Evolutionary conservation across 805 yeast species (phyloP), one percentile per base, ranked within the genome.

Genomic region (Metschnikowia baotianmanensis): DNA sequence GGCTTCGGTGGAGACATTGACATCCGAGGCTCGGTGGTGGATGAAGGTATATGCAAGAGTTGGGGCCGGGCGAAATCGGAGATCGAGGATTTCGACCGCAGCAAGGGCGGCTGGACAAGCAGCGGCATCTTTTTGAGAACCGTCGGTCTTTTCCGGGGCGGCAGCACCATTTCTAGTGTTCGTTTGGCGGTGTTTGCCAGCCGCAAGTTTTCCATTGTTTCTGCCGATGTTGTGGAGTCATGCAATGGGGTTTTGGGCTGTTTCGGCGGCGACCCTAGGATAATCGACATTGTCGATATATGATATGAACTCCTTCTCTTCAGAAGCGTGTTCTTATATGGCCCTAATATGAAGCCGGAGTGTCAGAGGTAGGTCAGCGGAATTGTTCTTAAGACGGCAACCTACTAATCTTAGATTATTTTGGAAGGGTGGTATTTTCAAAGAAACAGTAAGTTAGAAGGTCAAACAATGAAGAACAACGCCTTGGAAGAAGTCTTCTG

Each of bases 1-100:
- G 51, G 54, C 29, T 47, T 47, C n/a, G 55, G 53, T 15, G 55
- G 55, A 5, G 51, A 47, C 49, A 43, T 43, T 34, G 35, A 16
- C 35, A 35, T 26, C 7, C 43, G 38, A 9, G 39, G 43, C 36
- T 22, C 33, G 13, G 30, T 13, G 3, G 36, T 21, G 12, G 38
- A 31, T 2, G 36, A 11, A 6, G 39, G 44, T 20, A 34, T 26
- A n/a, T 35, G 44, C 30, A 35, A 35, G 25, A 40, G 44, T 22
- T 40, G 30, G 15, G 44, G 47, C 30, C 48, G 36, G 29, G 51
- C 44, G 20, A 51, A 48, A n/a, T 45, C 51, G 3, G 46, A 48
- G 16, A 51, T 40, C 31, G 46, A 39, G 30, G 48, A 38, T 29
- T 48, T 37, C 21, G 51, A 29, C 27, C 55, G 53, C 36, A 35